phyloP scores from a whole-genome alignment of 345 rosid species.

The Physaria fendleri region DNA sequence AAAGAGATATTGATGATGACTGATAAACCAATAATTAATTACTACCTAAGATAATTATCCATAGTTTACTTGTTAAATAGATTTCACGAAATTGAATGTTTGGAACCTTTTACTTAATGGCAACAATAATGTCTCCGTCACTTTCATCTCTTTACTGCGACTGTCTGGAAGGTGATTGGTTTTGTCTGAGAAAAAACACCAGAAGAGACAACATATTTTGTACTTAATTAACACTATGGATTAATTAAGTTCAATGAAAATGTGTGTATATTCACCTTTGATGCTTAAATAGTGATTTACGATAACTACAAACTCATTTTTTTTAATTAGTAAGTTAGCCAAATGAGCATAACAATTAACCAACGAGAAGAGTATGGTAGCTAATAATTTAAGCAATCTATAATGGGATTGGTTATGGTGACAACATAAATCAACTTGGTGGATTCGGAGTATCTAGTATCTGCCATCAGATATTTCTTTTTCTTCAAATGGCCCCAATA shows the following conservation, averaged over 20 bases:
- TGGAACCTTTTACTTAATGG: not conserved
- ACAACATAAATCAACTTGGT: conserved; percentile 22
- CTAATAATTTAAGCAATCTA: conserved; percentile 8
- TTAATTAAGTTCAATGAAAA: no score
- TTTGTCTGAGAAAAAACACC: no score
- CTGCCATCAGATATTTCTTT: conserved; percentile 16
- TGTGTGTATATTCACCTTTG: no score
- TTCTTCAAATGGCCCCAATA: conserved; percentile 17
- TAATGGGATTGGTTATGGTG: conserved; percentile 24
- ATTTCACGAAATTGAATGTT: not conserved
- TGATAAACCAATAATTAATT: not conserved
- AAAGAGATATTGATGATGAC: not conserved
- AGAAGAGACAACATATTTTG: no score
- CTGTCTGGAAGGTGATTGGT: no score
- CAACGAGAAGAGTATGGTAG: conserved; percentile 4
- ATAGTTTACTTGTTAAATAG: not conserved
- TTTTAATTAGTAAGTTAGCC: not conserved
- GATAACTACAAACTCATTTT: not conserved
- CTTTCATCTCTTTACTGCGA: no score
- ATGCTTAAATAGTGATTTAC: no score
- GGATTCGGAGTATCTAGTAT: conserved; percentile 23
- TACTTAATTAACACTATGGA: no score
- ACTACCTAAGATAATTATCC: not conserved
- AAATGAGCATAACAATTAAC: not conserved
- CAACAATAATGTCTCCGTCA: no score